A percentile compares a stretch with the other conserved stretches of the same genome.
phyloP scores from a whole-genome alignment of 345 rosid species.

The Citrus hindsii region DNA sequence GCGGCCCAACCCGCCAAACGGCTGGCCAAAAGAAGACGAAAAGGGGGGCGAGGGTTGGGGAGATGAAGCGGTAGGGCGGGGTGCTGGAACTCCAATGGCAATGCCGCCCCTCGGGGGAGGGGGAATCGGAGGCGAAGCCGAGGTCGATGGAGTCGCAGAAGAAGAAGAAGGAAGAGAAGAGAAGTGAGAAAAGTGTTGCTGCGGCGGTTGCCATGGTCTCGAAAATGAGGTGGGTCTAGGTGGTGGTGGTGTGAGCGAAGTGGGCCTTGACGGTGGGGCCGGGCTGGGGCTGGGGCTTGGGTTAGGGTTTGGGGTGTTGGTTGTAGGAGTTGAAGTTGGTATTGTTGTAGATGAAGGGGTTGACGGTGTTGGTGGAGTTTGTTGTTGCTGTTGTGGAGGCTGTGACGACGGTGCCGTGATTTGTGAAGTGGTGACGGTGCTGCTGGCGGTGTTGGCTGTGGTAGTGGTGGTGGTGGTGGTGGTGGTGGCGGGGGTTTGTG shows the following conservation, averaged over 20 bases:
- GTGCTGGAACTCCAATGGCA: conserved; percentile 68
- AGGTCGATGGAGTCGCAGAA: conserved; percentile 33
- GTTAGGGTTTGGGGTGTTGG: conserved; percentile 25
- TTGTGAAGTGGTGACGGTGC: conserved; percentile 1
- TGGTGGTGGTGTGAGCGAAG: conserved; percentile 25
- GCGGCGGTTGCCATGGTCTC: conserved; percentile 71
- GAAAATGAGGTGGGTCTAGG: conserved; percentile 35
- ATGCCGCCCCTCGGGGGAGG: conserved; percentile 53
- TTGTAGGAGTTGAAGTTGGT: conserved; percentile 27
- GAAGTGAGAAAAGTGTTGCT: conserved; percentile 59
- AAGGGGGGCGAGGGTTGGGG: conserved; percentile 42
- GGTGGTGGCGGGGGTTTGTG: neutral
- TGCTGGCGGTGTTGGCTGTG: neutral
- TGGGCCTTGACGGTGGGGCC: conserved; percentile 28
- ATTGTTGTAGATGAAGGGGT: conserved; percentile 20
- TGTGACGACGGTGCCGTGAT: neutral
- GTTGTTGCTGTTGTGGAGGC: conserved; percentile 10
- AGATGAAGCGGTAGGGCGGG: conserved; percentile 43
- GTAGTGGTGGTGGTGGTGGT: neutral
- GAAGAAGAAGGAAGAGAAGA: conserved; percentile 37
- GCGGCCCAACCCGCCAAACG: conserved; percentile 56
- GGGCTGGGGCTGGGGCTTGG: conserved; percentile 16
- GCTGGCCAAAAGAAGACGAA: conserved; percentile 66
- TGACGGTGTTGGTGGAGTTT: neutral
- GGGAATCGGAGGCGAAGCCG: conserved; percentile 37